Base-by-base conservation (phyloP, 2,329 filamentous ascomycete genomes). In the Phaeosphaeriaceae sp. region DNA sequence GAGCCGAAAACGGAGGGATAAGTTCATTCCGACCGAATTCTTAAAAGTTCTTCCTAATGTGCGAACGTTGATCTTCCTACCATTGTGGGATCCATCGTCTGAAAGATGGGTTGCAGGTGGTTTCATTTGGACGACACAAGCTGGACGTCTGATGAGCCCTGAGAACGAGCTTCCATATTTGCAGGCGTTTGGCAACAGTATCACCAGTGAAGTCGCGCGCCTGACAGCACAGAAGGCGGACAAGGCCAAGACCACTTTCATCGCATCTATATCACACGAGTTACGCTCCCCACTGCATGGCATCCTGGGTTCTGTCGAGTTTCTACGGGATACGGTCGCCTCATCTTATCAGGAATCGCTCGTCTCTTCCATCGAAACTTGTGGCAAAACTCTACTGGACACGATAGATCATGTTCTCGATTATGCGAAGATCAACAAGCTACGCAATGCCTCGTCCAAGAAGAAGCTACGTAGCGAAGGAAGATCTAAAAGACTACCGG, bases 251-350 rank as follows among this genome's bases (percentile, higher is more conserved):
- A 75, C 75, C 1, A 76, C 77, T 6, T 79, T 81, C 51, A 74
- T 81, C 33, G 75, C 76, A 22, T 79, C 76, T 4, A 78, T 81
- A 33, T 77, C 73, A 1, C 79, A 81, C 53, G 79, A 81, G 57
- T 74, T 89, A 10, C 80, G 86, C 1, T 86, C 83, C 1, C 86
- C 87, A 0, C 75, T 89, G 0, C 86, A 89, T 58, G 87, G 86
- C 2, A 83, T 89, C n/a, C 74, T 89, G 0, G 82, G 84, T 0
- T 73, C 74, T 3, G 66, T 76, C 1, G 71, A 74, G 46, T 74
- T 75, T 25, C 62, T 76, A 2, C 64, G 66, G 15, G 73, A 75
- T 40, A 73, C 72, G 7, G 64, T 70, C 2, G 63, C 67, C 17
- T 67, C 65, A 6, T 59, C 69, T 4, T 74, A 73, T 27, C 73